phyloP scores from a whole-genome alignment of 176 grass and related monocot genomes.

The Secale cereale region DNA sequence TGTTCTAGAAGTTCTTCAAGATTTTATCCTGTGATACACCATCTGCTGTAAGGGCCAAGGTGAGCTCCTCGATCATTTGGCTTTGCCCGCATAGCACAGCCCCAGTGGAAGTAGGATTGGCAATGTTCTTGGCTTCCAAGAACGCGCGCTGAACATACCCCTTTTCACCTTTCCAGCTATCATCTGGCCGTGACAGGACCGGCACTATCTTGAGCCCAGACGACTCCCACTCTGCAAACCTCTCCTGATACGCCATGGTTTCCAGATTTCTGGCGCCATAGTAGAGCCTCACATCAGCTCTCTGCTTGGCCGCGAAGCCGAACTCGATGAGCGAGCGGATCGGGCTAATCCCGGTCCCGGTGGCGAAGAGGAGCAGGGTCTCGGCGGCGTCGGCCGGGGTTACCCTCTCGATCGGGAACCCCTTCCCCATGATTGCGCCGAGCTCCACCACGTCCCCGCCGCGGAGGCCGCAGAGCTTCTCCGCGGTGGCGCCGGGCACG shows the following conservation, averaged over 20 bases:
- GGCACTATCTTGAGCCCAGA: conserved; percentile 69
- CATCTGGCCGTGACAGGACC: conserved; percentile 69
- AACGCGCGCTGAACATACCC: conserved; percentile 79
- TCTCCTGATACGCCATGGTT: conserved; percentile 78
- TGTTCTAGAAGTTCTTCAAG: conserved; percentile 60
- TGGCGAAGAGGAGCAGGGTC: conserved; percentile 71
- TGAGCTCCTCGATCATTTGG: conserved; percentile 72
- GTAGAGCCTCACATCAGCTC: conserved; percentile 87
- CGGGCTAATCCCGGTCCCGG: conserved; percentile 86
- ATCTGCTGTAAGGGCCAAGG: conserved; percentile 46
- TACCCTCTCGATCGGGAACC: conserved; percentile 63
- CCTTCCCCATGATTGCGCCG: conserved; percentile 68
- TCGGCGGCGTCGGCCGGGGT: conserved; percentile 37
- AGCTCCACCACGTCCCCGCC: conserved; percentile 75
- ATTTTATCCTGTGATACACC: conserved; percentile 75
- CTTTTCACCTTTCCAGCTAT: conserved; percentile 64
- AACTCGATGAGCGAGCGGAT: conserved; percentile 85
- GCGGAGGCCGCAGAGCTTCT: conserved; percentile 52
- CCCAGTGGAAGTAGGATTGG: conserved; percentile 54
- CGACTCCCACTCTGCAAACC: conserved; percentile 67
- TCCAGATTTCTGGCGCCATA: conserved; percentile 79
- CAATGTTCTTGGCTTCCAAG: conserved; percentile 55
- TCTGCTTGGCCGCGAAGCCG: conserved; percentile 63
- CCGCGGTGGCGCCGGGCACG: conserved; percentile 57
- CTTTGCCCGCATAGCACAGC: conserved; percentile 78